A percentile compares a stretch with the other conserved stretches of the same genome.
These are phyloP conservation scores for Eutypella sp. DNA, from an alignment of 2,329 filamentous ascomycete genomes.

Conservation along the genomic window DNA sequence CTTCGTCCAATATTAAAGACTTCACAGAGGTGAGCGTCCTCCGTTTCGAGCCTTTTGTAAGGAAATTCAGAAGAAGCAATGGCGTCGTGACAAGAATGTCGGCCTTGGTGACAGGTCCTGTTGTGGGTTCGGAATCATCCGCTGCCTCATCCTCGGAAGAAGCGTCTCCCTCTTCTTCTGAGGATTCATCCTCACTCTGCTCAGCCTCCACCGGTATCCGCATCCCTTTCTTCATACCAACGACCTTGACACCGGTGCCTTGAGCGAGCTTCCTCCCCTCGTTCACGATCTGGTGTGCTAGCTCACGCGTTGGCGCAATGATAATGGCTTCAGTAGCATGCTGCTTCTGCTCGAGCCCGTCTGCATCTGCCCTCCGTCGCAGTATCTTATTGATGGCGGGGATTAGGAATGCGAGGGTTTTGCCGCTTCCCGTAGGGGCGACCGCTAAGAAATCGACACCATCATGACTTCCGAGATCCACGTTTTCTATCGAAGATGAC, in stretches of 20 bases:
- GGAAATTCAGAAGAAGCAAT: conserved; percentile 68
- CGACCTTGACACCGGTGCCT: conserved; percentile 73
- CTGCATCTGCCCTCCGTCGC: conserved; percentile 45
- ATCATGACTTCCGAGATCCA: conserved; percentile 21
- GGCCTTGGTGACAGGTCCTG: conserved; percentile 55
- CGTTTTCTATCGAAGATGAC: conserved; percentile 28
- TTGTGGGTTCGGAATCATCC: conserved; percentile 24
- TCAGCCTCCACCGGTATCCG: conserved; percentile 48
- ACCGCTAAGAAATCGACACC: conserved; percentile 76
- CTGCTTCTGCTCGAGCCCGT: conserved; percentile 35
- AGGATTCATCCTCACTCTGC: conserved; percentile 27
- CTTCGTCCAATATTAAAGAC: conserved; percentile 83
- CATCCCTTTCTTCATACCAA: conserved; percentile 84
- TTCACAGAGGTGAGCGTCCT: conserved; percentile 61
- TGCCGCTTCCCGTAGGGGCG: conserved; percentile 92
- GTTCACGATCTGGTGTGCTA: conserved; percentile 74
- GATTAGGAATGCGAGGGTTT: conserved; percentile 89
- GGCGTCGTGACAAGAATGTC: conserved; percentile 81
- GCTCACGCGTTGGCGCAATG: conserved; percentile 72
- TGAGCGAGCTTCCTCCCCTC: conserved; percentile 78
- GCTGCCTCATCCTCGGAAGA: conserved; percentile 33
- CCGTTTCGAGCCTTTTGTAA: conserved; percentile 44
- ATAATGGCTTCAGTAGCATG: conserved; percentile 63
- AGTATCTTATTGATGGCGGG: conserved; percentile 76
- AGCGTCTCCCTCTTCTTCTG: conserved; percentile 18